phyloP scores from a whole-genome alignment of 2,329 filamentous ascomycete species.

The Coniochaeta sp. region DNA sequence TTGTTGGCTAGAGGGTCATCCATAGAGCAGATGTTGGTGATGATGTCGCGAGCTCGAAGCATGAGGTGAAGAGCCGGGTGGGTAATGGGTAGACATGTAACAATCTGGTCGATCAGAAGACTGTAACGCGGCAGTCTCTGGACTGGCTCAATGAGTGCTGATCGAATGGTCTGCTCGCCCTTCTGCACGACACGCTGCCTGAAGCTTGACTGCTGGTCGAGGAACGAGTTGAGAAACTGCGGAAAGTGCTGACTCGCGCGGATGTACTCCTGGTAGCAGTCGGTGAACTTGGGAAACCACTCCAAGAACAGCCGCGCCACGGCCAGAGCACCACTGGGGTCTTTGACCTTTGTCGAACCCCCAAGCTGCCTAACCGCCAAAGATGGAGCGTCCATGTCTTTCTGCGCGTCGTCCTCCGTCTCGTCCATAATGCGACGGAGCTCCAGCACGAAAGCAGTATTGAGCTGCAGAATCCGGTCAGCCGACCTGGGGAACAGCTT shows the following conservation, averaged over 20 bases:
- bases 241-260: slow-evolving; percentile 83
- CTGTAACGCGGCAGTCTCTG: slow-evolving; percentile 92
- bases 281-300: slow-evolving; percentile 89
- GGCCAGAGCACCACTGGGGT: slow-evolving; percentile 69
- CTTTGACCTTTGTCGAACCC: slow-evolving; percentile 44
- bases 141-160: slow-evolving; percentile 90
- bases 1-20: slow-evolving; percentile 66
- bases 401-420: slow-evolving; percentile 72
- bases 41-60: slow-evolving; percentile 84
- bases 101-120: slow-evolving; percentile 91
- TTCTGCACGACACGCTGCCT: slow-evolving; percentile 72
- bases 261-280: slow-evolving; percentile 91
- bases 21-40: slow-evolving; percentile 93
- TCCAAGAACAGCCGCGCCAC: slow-evolving; percentile 78
- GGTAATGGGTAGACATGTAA: slow-evolving; percentile 74
- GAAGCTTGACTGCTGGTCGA: slow-evolving; percentile 77
- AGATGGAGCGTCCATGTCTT: slow-evolving; percentile 60
- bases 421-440: slow-evolving; percentile 72
- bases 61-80: slow-evolving; percentile 80
- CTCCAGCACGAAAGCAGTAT: slow-evolving; percentile 71
- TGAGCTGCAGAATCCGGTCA: slow-evolving; percentile 73
- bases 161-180: slow-evolving; percentile 85
- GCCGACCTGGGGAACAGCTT: slow-evolving; percentile 76
- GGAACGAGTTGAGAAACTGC: slow-evolving; percentile 68
- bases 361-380: slow-evolving; percentile 20